phyloP scores from a whole-genome alignment of 1,284 basidiomycete genomes.

The Trametes sp. region DNA sequence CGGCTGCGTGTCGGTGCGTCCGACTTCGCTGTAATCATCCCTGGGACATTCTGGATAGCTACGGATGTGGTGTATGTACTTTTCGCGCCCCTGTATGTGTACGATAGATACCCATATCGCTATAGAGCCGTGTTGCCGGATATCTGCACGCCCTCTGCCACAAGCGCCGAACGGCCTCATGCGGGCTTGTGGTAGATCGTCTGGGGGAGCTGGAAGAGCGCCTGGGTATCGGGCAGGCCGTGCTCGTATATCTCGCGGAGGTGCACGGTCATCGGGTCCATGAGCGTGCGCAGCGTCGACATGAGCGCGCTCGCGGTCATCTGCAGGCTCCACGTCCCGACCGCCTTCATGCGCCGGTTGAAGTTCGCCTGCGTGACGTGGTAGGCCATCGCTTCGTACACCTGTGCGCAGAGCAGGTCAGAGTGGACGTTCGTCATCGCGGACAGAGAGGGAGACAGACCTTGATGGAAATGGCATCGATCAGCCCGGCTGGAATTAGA shows the following conservation, averaged over 20 bases:
- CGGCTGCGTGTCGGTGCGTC: background rate
- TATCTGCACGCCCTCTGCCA: background rate
- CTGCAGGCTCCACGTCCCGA: slow-evolving; percentile 85
- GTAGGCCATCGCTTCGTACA: slow-evolving; percentile 90
- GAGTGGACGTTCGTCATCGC: background rate
- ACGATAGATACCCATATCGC: background rate
- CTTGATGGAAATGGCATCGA: slow-evolving; percentile 84
- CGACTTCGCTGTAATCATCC: background rate
- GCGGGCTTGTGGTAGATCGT: slow-evolving; percentile 5
- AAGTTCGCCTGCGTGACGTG: slow-evolving; percentile 90
- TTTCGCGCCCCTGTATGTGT: slow-evolving; percentile 5
- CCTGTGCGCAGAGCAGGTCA: slow-evolving; percentile 49
- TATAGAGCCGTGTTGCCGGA: background rate
- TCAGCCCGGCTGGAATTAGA: slow-evolving; percentile 73
- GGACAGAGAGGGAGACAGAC: slow-evolving; percentile 43
- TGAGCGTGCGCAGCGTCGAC: slow-evolving; percentile 62
- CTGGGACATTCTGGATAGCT: slow-evolving; percentile 13
- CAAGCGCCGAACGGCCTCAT: background rate
- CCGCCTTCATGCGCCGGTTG: slow-evolving; percentile 86
- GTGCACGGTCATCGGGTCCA: slow-evolving; percentile 61
- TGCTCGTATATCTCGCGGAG: slow-evolving; percentile 51
- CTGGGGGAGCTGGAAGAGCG: slow-evolving; percentile 28
- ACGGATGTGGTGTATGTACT: slow-evolving; percentile 15
- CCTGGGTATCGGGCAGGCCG: slow-evolving; percentile 32
- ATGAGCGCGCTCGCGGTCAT: slow-evolving; percentile 74